A percentile compares a stretch with the other conserved stretches of the same genome.
Conservation (phyloP, 1,139 yeast genomes). For the Taphrina confusa region DNA sequence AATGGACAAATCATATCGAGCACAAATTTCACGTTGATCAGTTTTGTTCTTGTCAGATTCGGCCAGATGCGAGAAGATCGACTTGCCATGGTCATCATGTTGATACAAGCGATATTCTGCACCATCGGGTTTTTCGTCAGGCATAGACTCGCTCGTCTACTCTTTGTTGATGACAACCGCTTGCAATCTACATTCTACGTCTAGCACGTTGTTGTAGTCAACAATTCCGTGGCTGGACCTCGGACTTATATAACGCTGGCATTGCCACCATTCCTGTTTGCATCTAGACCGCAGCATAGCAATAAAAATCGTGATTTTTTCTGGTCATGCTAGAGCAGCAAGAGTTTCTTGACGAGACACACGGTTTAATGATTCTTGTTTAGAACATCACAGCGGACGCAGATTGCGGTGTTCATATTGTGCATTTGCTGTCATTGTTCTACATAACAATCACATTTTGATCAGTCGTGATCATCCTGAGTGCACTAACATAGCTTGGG, state of each 20-base stretch:
- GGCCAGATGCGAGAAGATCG: slow-evolving; percentile 88
- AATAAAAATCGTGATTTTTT: not conserved
- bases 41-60: slow-evolving; percentile 74
- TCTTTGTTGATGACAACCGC: slow-evolving; percentile 82
- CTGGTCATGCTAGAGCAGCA: too few relatives aligned
- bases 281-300: not conserved
- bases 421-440: too few relatives aligned
- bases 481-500: too few relatives aligned
- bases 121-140: slow-evolving; percentile 66
- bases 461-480: too few relatives aligned
- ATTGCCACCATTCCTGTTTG: too few relatives aligned
- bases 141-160: slow-evolving; percentile 80
- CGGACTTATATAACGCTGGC: not conserved
- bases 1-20: slow-evolving; percentile 52
- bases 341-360: not conserved
- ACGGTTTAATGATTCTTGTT: too few relatives aligned
- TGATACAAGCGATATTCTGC: slow-evolving; percentile 67
- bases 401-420: too few relatives aligned
- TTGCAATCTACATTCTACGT: slow-evolving; percentile 20
- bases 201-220: not conserved
- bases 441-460: too few relatives aligned
- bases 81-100: slow-evolving; percentile 62
- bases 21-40: slow-evolving; percentile 84
- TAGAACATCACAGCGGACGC: too few relatives aligned
- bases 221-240: not conserved